phyloP scores from a whole-genome alignment of 306 rosid genomes.

The Coriaria nepalensis region DNA sequence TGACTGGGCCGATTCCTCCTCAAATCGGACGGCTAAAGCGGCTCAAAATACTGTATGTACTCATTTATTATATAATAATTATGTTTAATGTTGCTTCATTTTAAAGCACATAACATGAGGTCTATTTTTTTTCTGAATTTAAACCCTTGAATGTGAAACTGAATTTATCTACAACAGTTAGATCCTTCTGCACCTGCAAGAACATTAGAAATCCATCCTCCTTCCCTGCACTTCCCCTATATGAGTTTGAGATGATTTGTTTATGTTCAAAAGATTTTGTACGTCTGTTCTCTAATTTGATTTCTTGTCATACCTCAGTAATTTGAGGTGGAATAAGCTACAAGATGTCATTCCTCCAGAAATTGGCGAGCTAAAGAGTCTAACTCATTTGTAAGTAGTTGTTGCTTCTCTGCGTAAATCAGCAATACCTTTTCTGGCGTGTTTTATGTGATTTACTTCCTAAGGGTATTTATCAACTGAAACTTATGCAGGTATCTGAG shows the following conservation, averaged over 20 bases:
- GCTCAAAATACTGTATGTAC: constrained; percentile 65
- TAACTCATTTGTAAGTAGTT: constrained; percentile 82
- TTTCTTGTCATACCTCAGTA: constrained; percentile 30
- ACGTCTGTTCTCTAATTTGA: neutral
- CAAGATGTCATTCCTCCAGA: constrained; percentile 94
- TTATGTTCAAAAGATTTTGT: neutral
- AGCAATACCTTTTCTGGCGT: constrained; percentile 3
- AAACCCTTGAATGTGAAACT: too few species aligned
- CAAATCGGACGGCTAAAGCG: constrained; percentile 95
- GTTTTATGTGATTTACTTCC: constrained; percentile 1
- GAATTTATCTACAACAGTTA: too few species aligned
- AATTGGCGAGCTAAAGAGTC: constrained; percentile 89
- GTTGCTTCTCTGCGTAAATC: constrained; percentile 3
- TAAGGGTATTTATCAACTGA: constrained; percentile 3
- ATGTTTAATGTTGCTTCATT: constrained; percentile 4
- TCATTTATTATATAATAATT: constrained; percentile 10
- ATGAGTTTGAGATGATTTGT: neutral
- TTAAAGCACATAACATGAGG: too few species aligned
- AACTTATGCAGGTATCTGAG: constrained; percentile 59
- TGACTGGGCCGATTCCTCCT: constrained; percentile 97
- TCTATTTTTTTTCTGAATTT: too few species aligned
- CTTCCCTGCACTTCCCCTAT: too few species aligned
- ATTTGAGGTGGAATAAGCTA: constrained; percentile 97
- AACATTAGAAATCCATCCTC: too few species aligned
- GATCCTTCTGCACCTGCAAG: too few species aligned